Base-by-base conservation (phyloP, 2,329 filamentous ascomycete species). In the Microcera coccophila region DNA sequence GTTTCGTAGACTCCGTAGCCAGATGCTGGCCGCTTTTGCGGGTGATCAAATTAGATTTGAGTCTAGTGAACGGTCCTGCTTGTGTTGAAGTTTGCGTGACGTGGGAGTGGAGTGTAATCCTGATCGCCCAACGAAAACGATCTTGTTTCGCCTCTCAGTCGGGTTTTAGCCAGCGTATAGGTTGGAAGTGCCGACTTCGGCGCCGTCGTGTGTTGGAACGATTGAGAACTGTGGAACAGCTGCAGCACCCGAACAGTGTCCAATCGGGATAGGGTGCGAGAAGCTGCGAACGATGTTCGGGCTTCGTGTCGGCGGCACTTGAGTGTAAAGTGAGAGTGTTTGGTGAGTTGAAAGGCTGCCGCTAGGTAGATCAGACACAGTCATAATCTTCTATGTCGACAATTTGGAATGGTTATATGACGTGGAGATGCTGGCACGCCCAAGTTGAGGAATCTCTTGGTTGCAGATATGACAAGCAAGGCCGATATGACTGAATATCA, bases 261-360 rank as follows among this genome's bases (percentile, higher is more conserved):
- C 39, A 20, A 51, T 21, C 16, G 42, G 43, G 18, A 47, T 48
- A 4, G 51, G 55, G 40, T 57, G 59, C 16, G 53, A 57, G 29
- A 54, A 56, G 39, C 59, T 60, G 16, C 50, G 48, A 33, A 52
- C 33, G 8, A 21, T 22, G 10, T 22, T 24, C 8, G 36, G n/a
- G 11, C n/a, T 36, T 35, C 3, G 36, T 26, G 32, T 21, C 37
- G 16, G 31, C 22, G 14, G 35, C 18, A 31, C 21, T 34, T 35
- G 39, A 36, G 24, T 14, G 21, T 48, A n/a, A n/a, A n/a, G n/a
- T n/a, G n/a, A n/a, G n/a, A n/a, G n/a, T n/a, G n/a, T n/a, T n/a
- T n/a, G n/a, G n/a, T n/a, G n/a, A n/a, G 41, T 36, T 33, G 46
- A 32, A n/a, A 20, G 17, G 16, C n/a, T 8, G 18, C 17, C 20